Evolutionary conservation across 2,329 filamentous ascomycete genomes (phyloP).

Genomic region (Hysterium pulicare): DNA sequence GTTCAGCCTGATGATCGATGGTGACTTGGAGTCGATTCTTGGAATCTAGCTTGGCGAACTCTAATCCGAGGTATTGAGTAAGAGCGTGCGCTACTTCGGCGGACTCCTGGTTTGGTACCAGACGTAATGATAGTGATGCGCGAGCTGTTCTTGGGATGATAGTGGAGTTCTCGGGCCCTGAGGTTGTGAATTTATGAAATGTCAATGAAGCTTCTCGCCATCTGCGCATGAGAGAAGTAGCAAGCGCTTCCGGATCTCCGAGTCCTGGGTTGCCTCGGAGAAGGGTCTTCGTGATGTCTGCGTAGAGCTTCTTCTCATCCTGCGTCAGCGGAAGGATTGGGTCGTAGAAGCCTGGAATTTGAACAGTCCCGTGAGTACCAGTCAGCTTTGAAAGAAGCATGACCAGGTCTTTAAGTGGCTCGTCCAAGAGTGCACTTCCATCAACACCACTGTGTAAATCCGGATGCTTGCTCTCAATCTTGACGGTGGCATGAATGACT

Average conservation of each 20-base stretch:
- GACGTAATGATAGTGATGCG: slow-evolving; percentile 81
- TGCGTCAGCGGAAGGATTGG: slow-evolving; percentile 70
- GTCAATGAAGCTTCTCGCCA: slow-evolving; percentile 96
- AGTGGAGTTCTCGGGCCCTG: slow-evolving; percentile 81
- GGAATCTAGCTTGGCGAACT: slow-evolving; percentile 73
- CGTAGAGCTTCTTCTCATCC: slow-evolving; percentile 76
- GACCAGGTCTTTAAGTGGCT: slow-evolving; percentile 88
- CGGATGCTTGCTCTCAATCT: slow-evolving; percentile 79
- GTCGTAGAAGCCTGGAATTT: slow-evolving; percentile 87
- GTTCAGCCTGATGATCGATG: slow-evolving; percentile 91
- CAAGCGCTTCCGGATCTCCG: slow-evolving; percentile 65
- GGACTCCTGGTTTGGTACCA: slow-evolving; percentile 91
- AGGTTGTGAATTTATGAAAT: slow-evolving; percentile 88
- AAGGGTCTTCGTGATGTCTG: slow-evolving; percentile 76
- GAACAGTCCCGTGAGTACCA: slow-evolving; percentile 73
- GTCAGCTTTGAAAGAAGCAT: slow-evolving; percentile 78
- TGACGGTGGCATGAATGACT: slow-evolving; percentile 87
- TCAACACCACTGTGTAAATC: slow-evolving; percentile 97
- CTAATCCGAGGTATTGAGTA: slow-evolving; percentile 61
- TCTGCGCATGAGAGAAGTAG: slow-evolving; percentile 80
- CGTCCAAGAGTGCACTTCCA: slow-evolving; percentile 83
- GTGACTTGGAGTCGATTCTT: slow-evolving; percentile 77
- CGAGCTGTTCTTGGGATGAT: slow-evolving; percentile 88
- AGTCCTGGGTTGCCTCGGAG: slow-evolving; percentile 67
- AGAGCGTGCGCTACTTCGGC: slow-evolving; percentile 69